A percentile compares a stretch with the other conserved stretches of the same genome.
phyloP scores from a whole-genome alignment of 2,329 filamentous ascomycete genomes.

The Ustilaginoidea virens region DNA sequence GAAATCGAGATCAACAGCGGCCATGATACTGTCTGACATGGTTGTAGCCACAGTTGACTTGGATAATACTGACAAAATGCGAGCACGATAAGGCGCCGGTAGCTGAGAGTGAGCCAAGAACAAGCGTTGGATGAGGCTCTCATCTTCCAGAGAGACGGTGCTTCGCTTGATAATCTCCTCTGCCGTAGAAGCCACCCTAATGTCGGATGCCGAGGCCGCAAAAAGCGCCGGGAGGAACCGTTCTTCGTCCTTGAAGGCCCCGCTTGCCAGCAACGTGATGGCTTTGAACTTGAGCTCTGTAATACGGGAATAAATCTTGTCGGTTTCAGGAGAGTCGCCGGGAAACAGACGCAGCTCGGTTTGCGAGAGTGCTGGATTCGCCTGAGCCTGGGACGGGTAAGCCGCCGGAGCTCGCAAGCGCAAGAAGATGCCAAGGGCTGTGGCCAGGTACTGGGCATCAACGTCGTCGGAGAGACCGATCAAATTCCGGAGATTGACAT shows the following conservation, averaged over 20 bases:
- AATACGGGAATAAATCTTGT: constrained; percentile 31
- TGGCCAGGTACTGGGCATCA: constrained; percentile 60
- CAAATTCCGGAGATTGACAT: constrained; percentile 47
- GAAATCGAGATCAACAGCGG: constrained; percentile 53
- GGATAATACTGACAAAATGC: constrained; percentile 58
- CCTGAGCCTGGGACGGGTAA: constrained; percentile 14
- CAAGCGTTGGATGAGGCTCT: constrained; percentile 44
- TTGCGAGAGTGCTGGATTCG: constrained; percentile 18
- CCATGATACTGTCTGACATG: constrained; percentile 51
- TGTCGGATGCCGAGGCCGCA: constrained; percentile 70
- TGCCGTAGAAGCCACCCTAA: constrained; percentile 65
- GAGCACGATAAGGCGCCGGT: constrained; percentile 59
- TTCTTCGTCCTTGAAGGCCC: constrained; percentile 70
- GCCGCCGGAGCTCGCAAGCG: constrained; percentile 18
- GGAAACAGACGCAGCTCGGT: constrained; percentile 16
- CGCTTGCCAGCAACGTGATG: constrained; percentile 62
- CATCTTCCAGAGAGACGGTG: constrained; percentile 57
- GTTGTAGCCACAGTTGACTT: constrained; percentile 62
- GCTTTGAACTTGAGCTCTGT: constrained; percentile 39
- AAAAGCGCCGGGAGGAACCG: constrained; percentile 73
- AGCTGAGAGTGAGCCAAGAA: constrained; percentile 61
- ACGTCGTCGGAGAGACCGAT: constrained; percentile 50
- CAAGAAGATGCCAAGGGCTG: constrained; percentile 64
- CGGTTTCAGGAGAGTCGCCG: constrained; percentile 38
- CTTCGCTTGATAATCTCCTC: constrained; percentile 80